Percentiles rank a stretch among this genome's conserved stretches.
Conservation (phyloP, 2,329 filamentous ascomycete genomes). For the Colletotrichum nymphaeae region DNA sequence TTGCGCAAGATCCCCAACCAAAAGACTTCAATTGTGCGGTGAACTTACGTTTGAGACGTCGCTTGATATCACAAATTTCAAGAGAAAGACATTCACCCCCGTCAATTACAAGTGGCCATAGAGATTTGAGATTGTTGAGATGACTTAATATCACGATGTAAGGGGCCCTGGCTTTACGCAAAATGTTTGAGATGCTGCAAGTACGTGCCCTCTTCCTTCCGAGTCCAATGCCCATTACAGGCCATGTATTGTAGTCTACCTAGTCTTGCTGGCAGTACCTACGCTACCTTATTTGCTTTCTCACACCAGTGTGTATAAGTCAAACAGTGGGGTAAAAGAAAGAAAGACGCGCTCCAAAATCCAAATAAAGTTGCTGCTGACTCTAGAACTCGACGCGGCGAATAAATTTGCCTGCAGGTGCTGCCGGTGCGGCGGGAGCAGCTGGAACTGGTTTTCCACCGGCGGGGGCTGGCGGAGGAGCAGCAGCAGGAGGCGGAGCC, state of each 20-base stretch:
- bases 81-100: no score
- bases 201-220: no score
- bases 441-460: slow-evolving; percentile 5
- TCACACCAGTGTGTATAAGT: not conserved
- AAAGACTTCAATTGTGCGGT: no score
- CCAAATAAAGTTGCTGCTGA: not conserved
- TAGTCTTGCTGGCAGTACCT: not conserved
- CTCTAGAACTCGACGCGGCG: not conserved
- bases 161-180: no score
- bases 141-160: no score
- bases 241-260: not conserved
- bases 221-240: not conserved
- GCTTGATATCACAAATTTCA: no score
- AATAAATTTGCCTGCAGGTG: not conserved
- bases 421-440: not conserved
- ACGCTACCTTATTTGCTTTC: not conserved
- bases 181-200: no score
- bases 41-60: no score
- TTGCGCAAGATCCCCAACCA: no score
- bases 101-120: no score
- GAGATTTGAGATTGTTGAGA: no score
- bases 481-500: not conserved
- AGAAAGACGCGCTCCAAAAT: no score
- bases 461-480: not conserved
- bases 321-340: not conserved